phyloP scores from a whole-genome alignment of 257 asterid species.

The Penstemon davidsonii region DNA sequence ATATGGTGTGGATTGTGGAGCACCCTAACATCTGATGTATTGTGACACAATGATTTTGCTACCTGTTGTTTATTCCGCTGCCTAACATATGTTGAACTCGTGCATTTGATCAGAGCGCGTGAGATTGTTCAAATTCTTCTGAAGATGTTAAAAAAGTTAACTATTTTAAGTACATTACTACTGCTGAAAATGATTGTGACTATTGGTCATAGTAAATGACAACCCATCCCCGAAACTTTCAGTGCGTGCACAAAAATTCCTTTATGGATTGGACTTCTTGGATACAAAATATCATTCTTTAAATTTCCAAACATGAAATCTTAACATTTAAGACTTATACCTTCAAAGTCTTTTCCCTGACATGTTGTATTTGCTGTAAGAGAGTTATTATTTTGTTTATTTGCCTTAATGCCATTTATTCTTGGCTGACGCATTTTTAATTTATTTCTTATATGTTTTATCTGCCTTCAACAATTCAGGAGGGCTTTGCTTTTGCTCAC shows the following conservation, averaged over 20 bases:
- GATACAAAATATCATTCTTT: neutral
- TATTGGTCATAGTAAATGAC: neutral
- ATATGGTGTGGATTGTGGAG: neutral
- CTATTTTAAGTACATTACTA: neutral
- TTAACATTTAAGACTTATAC: neutral
- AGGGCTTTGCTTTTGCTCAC: conserved; percentile 99
- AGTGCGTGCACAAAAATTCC: neutral
- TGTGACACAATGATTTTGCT: too few relatives aligned
- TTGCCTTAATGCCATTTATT: neutral
- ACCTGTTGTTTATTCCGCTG: too few relatives aligned
- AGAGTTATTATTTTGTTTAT: too few relatives aligned
- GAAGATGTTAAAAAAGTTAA: neutral
- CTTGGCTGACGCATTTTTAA: neutral
- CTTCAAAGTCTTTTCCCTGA: neutral
- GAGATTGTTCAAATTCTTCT: neutral
- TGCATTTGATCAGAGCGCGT: neutral
- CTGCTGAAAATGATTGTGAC: neutral
- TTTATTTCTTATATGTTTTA: conserved; percentile 15
- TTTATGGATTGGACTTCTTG: neutral
- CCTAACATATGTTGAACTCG: neutral
- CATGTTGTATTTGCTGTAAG: too few relatives aligned
- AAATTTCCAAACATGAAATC: conserved; percentile 3
- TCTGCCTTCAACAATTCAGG: conserved; percentile 58
- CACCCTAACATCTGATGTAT: conserved; percentile 1
- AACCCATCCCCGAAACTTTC: neutral